Evolutionary conservation across 805 yeast species (phyloP), one percentile per base, ranked within the genome.

Genomic region (Metschnikowia rubicola): DNA sequence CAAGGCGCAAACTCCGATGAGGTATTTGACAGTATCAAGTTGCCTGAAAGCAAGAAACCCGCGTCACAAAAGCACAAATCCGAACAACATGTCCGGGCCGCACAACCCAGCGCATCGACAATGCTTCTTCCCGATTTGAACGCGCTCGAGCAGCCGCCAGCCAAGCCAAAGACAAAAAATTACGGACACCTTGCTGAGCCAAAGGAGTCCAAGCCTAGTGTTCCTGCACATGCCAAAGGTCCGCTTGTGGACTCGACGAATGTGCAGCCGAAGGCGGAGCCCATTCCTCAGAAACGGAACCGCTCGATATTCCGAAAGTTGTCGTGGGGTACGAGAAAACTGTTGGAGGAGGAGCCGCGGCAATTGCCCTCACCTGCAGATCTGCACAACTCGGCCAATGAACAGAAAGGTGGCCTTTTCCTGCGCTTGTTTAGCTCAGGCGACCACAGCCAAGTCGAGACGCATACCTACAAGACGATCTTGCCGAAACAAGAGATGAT

Each of bases 401-500:
- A 49, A 29, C 45, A 35, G 30, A 45, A 42, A 35, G 48, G 46
- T n/a, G 50, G 54, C 8, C 35, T 49, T 29, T 54, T 54, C 37
- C 64, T 71, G 62, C 62, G 73, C 57, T 61, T 75, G 75, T 70
- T 79, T 36, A 73, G 76, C 37, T 48, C 58, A n/a, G 37, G 53
- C 30, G 37, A 40, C 10, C 54, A 56, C 17, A 55, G 61, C 30
- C 57, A 54, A 21, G 37, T 47, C 10, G 73, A 68, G 28, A 64
- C 70, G 29, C 65, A 58, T 42, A 58, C 70, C 35, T 69, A 61
- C 60, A 51, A 62, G 30, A 70, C 76, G 13, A 68, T 74, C 28
- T 61, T 79, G 42, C 70, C 77, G 10, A 68, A 69, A 48, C 75
- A 69, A 28, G 88, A 85, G 60, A 74, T 85, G 74, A 76, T 78